phyloP scores from a whole-genome alignment of 352 stramenopile species.

The Globisporangium mamillatum region DNA sequence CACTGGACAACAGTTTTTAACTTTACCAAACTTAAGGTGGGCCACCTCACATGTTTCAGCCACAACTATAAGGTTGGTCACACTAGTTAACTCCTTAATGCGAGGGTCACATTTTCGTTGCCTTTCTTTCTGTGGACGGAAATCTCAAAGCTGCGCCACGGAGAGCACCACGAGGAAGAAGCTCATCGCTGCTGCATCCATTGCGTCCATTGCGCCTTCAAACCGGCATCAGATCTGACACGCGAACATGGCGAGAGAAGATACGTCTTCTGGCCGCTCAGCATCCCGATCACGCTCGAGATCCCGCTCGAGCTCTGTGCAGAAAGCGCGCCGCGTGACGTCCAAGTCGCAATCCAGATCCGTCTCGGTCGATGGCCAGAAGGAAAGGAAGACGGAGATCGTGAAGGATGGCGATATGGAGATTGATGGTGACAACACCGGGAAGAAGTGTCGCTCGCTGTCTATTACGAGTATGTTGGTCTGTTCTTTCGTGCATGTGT shows the following conservation, averaged over 20 bases:
- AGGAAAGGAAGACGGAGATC: neutral
- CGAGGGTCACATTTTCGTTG: neutral
- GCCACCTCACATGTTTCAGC: neutral
- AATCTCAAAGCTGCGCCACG: neutral
- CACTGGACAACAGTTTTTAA: neutral
- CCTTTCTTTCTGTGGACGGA: neutral
- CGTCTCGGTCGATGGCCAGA: neutral
- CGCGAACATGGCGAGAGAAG: conserved; percentile 1
- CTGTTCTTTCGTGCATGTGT: neutral
- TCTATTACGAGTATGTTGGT: conserved; percentile 6
- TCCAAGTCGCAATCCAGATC: conserved; percentile 12
- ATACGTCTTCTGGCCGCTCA: neutral
- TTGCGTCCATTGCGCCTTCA: neutral
- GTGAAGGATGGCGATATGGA: neutral
- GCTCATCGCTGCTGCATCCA: neutral
- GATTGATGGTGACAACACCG: neutral
- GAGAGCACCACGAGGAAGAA: neutral
- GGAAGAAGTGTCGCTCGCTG: conserved; percentile 2
- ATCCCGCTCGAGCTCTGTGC: neutral
- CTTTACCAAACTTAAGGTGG: neutral
- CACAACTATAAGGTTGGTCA: neutral
- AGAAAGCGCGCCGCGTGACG: neutral
- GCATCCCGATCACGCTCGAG: conserved; percentile 5
- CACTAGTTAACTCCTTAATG: neutral
- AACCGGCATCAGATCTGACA: neutral